Evolutionary conservation across 495 filamentous ascomycete genomes (phyloP).

Genomic region (Bathelium albidoporum): DNA sequence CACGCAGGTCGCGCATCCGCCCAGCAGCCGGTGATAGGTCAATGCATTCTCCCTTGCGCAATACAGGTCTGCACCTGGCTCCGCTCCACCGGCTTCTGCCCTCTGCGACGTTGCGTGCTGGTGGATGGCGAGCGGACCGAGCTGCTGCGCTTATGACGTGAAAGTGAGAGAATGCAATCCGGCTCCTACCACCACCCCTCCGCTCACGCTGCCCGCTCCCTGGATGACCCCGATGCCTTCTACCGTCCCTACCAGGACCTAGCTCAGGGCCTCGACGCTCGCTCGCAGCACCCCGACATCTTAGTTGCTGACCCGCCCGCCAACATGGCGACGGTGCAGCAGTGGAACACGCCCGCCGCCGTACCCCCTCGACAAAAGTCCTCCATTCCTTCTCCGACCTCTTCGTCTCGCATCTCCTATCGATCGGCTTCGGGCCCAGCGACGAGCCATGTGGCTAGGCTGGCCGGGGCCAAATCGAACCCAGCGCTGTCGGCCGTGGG

Average conservation of each 20-base stretch:
- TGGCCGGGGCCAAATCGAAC: neutral
- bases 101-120: neutral
- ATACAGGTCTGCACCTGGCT: neutral
- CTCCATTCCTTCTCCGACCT: neutral
- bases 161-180: conserved; percentile 5
- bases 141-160: conserved; percentile 1
- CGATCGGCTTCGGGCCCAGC: conserved; percentile 1
- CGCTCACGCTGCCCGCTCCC: neutral
- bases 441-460: neutral
- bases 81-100: neutral
- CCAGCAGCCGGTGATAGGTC: neutral
- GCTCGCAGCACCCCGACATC: conserved; percentile 1
- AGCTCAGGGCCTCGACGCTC: neutral
- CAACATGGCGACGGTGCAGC: neutral
- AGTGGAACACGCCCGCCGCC: neutral
- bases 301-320: neutral
- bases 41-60: neutral
- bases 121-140: neutral
- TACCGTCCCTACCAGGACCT: conserved; percentile 3
- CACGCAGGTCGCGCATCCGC: neutral
- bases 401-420: neutral
- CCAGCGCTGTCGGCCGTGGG: neutral
- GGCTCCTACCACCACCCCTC: neutral
- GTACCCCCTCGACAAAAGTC: neutral
- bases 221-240: conserved; percentile 4